Base-by-base conservation (phyloP, 2,329 filamentous ascomycete species). In the Fusarium haematococcum region DNA sequence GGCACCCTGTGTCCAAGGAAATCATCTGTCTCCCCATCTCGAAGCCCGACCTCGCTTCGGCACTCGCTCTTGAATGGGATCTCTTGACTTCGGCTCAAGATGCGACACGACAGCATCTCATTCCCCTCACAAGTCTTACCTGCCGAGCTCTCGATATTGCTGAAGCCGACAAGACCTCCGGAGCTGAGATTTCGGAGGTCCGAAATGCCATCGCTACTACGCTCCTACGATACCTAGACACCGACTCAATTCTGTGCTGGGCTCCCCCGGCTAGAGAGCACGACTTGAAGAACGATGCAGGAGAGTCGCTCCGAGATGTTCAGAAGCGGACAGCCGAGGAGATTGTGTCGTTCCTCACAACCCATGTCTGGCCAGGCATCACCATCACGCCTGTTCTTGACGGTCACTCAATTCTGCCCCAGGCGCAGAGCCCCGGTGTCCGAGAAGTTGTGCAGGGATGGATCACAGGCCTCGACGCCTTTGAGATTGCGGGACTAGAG, bases 21-120 rank as follows among this genome's bases (percentile, higher is more conserved):
- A 86, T 94, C 73, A 86, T 99, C 77, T 90, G 88, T 2, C 79
- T 98, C 32, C 95, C 97, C 0, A 78, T 85, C 2, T 89, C 88
- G 66, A 98, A 98, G 85, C 91, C 91, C 35, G 90, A 95, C 79
- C 92, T 98, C 43, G 96, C 96, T 27, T 88, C 92, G 52, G 94
- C 94, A 66, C 91, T 99, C 72, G 97, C 96, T 4, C 85, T 97
- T 52, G 97, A 99, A 86, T 99, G 97, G 97, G 95, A 98, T 81
- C 87, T 93, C 58, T 89, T 99, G 70, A 89, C 92, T 27, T 94
- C 93, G 16, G 91, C 93, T 4, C 92, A 95, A 80, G 94, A 98
- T 83, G 94, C 95, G 0, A 89, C 95, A 43, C 94, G 93, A 81
- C 91, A 94, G 68, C 95, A 98, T 84, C 90, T 97, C 57, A 96